Evolutionary conservation across 192 early-diverging fungal species (phyloP), one percentile per base, ranked within the genome.

Genomic region (Podila horticola): DNA sequence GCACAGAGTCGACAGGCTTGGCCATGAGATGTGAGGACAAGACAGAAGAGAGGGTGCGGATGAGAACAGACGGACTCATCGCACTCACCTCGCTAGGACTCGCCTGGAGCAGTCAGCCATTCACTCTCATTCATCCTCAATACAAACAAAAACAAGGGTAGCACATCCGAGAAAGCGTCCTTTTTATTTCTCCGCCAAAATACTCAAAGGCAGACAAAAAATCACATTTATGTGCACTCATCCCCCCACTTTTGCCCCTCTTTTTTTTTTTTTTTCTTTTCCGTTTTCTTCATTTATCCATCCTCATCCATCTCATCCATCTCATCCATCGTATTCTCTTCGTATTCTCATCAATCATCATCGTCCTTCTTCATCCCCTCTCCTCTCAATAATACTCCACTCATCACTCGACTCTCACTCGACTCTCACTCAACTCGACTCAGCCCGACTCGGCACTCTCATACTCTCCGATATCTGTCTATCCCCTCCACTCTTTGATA

Each of bases 281-380:
- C 12, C 22, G 20, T n/a, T 29, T 60, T 34, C 62, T 24, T 63
- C 62, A 31, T 63, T 36, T 22, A n/a, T 33, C 36, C 62, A 36
- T n/a, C 62, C n/a, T 33, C 62, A 36, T 34, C 31, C 19, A 33
- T 20, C 62, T 62, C n/a, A n/a, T n/a, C n/a, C n/a, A n/a, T n/a
- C n/a, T 38, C 20, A 63, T 33, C 58, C 1, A 59, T 59, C 30
- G 9, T 34, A 31, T 10, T 31, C 31, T 41, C 31, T 36, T 31
- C n/a, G 19, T 28, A 19, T 29, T 60, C 58, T 30, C 59, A 61
- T 61, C 59, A 8, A 19, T 31, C 59, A 60, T 60, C 58, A 12
- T 10, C 29, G 33, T 61, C 30, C 7, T 0, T 30, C 17, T 30
- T 33, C 59, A 61, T 30, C 59, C 10, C 6, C 33, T 30, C 19